phyloP scores from a whole-genome alignment of 768 basidiomycete genomes.

The Suillus ampliporus region DNA sequence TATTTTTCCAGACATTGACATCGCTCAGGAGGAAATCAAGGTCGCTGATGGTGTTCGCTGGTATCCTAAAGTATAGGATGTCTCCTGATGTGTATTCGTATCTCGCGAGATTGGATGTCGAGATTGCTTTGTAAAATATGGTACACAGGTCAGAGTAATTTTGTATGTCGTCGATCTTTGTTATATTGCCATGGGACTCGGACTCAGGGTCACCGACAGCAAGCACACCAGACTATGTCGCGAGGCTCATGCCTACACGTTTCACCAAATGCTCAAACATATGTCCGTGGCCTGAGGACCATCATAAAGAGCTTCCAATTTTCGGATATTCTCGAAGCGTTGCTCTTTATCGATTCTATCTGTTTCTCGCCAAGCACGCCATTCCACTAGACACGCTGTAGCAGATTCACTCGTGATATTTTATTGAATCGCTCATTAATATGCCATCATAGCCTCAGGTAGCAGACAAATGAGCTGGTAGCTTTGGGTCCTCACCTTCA shows the following conservation, averaged over 20 bases:
- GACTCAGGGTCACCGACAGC: not conserved
- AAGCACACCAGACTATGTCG: not conserved
- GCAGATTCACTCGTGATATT: not conserved
- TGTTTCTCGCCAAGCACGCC: not conserved
- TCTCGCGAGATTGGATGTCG: constrained; percentile 83
- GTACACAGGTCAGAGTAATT: constrained; percentile 1
- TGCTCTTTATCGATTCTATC: not conserved
- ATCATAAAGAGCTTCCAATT: not conserved
- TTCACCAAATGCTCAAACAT: too few relatives aligned
- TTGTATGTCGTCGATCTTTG: not conserved
- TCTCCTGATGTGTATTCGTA: constrained; percentile 90
- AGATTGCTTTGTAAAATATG: constrained; percentile 66
- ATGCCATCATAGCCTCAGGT: not conserved
- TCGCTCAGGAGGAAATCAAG: constrained; percentile 80
- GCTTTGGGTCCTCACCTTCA: constrained; percentile 4
- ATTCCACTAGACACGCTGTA: too few relatives aligned
- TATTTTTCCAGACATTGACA: constrained; percentile 61
- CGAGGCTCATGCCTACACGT: not conserved
- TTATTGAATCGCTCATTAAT: not conserved
- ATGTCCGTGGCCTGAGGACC: not conserved
- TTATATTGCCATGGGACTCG: not conserved
- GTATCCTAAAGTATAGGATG: constrained; percentile 88
- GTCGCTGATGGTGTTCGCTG: constrained; percentile 87
- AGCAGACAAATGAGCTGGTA: not conserved
- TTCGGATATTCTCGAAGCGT: not conserved